Evolutionary conservation across 2,329 filamentous ascomycete species (phyloP).

Genomic region (Talaromyces sp.): DNA sequence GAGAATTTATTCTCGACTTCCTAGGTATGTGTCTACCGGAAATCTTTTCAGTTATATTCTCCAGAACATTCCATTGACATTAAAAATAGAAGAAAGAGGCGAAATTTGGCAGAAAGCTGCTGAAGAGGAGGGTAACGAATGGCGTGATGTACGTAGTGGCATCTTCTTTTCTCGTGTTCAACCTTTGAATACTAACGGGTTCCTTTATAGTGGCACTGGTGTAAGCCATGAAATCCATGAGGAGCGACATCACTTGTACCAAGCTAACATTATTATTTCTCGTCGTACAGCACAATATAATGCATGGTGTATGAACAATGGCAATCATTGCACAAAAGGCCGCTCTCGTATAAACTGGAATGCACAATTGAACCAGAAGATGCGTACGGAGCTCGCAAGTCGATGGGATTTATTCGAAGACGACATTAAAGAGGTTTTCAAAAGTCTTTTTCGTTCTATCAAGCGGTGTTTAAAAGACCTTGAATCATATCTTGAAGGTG

Average conservation of each 20-base stretch:
- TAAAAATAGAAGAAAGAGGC: not conserved
- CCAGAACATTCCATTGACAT: not conserved
- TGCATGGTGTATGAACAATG: not conserved
- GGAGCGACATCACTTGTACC: not conserved
- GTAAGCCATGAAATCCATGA: not conserved
- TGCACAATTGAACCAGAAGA: not conserved
- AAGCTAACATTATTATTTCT: not conserved
- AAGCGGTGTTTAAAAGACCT: not conserved
- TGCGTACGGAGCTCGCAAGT: not conserved
- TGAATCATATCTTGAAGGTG: not conserved
- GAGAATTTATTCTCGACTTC: not conserved
- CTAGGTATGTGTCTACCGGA: not conserved
- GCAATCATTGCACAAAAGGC: not conserved
- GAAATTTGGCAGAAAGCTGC: not conserved
- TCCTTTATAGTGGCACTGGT: not conserved
- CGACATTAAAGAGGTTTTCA: not conserved
- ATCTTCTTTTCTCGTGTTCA: not conserved
- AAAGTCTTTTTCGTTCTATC: not conserved
- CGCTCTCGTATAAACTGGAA: conserved; percentile 1
- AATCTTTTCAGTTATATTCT: not conserved
- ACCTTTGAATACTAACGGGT: not conserved
- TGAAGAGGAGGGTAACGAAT: not conserved
- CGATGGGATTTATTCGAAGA: conserved; percentile 2
- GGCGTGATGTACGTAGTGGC: not conserved
- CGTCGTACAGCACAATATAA: not conserved